A percentile compares a stretch with the other conserved stretches of the same genome.
Evolutionary conservation across 2,329 filamentous ascomycete genomes (phyloP).

Genomic region (Coniochaeta pulveracea): DNA sequence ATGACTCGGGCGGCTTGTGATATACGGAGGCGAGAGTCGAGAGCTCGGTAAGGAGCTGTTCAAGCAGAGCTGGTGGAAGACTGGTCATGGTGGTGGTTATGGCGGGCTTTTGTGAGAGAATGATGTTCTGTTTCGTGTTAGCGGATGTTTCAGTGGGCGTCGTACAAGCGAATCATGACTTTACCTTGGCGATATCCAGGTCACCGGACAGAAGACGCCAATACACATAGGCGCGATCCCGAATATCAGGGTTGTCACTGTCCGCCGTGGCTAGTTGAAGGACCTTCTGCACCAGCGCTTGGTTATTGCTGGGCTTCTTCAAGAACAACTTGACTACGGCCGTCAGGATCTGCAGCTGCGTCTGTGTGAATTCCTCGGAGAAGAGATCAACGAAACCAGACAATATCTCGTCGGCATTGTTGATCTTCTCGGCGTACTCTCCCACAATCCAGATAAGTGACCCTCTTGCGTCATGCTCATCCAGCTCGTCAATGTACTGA

Average conservation of each 20-base stretch:
- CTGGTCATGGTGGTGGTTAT: conserved; percentile 92
- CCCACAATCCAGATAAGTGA: conserved; percentile 98
- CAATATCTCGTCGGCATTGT: conserved; percentile 92
- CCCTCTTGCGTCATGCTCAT: conserved; percentile 83
- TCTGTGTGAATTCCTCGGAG: conserved; percentile 95
- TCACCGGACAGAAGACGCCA: conserved; percentile 94
- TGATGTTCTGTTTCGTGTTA: conserved; percentile 53
- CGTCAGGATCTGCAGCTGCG: conserved; percentile 95
- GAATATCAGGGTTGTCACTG: conserved; percentile 94
- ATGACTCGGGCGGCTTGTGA: conserved; percentile 97
- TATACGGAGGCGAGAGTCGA: conserved; percentile 96
- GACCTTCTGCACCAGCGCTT: conserved; percentile 87
- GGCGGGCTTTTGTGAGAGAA: conserved; percentile 86
- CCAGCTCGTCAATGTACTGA: conserved; percentile 91
- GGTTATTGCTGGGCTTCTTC: conserved; percentile 88
- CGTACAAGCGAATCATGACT: conserved; percentile 7
- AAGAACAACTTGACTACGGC: conserved; percentile 95
- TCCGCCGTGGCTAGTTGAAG: conserved; percentile 86
- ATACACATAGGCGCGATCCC: conserved; percentile 95
- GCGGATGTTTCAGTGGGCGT: conserved; percentile 4
- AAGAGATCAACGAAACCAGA: conserved; percentile 87
- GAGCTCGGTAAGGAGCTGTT: conserved; percentile 81
- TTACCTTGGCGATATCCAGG: conserved; percentile 75
- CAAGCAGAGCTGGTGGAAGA: conserved; percentile 70
- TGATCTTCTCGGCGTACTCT: conserved; percentile 98